These are phyloP conservation scores for Epithele typhae DNA, from an alignment of 768 basidiomycete genomes.

Conservation along the genomic window DNA sequence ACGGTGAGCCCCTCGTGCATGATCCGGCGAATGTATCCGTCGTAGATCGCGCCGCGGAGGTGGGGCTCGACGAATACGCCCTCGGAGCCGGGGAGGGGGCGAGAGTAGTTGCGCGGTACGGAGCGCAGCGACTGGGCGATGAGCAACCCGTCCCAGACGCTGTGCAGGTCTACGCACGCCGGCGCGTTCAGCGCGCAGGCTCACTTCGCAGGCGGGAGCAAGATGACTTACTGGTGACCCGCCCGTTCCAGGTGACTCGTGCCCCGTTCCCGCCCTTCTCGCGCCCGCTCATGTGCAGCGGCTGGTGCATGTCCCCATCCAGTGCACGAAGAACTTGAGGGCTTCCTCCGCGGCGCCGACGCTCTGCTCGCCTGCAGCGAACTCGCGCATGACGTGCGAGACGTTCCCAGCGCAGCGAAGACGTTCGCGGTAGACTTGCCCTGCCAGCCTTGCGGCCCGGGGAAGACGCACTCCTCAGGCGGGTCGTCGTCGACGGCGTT, in stretches of 20 bases:
- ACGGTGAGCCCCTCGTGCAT: constrained; percentile 72
- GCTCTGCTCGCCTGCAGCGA: constrained; percentile 15
- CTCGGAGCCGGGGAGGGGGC: constrained; percentile 68
- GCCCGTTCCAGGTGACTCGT: constrained; percentile 69
- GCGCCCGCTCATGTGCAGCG: constrained; percentile 85
- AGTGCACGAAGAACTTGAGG: constrained; percentile 90
- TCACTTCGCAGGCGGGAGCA: neutral
- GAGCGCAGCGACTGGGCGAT: constrained; percentile 79
- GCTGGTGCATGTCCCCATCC: constrained; percentile 90
- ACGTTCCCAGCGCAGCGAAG: constrained; percentile 74
- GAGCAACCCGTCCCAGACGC: constrained; percentile 81
- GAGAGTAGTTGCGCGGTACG: constrained; percentile 70
- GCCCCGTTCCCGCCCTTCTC: constrained; percentile 84
- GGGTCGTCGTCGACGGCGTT: constrained; percentile 77
- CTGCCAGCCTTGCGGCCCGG: constrained; percentile 71
- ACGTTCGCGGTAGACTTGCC: constrained; percentile 59
- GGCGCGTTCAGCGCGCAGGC: neutral
- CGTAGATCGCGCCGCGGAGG: constrained; percentile 79
- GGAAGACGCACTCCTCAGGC: constrained; percentile 68
- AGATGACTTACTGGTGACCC: constrained; percentile 59
- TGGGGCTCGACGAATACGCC: constrained; percentile 29
- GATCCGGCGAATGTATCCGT: constrained; percentile 81
- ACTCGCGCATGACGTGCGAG: constrained; percentile 40
- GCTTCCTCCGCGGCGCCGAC: constrained; percentile 61
- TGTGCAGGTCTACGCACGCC: constrained; percentile 61